These are phyloP conservation scores for Saksenaea oblongispora DNA, from an alignment of 371 early-diverging fungal species.

Conservation along the genomic window DNA sequence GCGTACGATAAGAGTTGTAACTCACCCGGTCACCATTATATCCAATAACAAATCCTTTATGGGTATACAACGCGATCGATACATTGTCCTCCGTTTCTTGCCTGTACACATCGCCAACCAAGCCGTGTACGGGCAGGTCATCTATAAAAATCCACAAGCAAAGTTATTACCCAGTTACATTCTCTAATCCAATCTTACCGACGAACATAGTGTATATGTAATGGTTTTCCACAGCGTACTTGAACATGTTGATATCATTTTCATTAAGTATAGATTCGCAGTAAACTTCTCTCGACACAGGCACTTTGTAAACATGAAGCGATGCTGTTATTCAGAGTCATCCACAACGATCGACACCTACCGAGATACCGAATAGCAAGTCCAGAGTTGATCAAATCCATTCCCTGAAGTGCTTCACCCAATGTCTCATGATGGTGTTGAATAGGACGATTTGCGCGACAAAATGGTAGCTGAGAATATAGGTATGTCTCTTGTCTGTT, in stretches of 20 bases:
- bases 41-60: constrained; percentile 58
- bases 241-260: constrained; percentile 55
- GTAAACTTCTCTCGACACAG: constrained; percentile 28
- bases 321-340: background rate
- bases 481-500: constrained; percentile 82
- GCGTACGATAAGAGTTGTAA: background rate
- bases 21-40: constrained; percentile 61
- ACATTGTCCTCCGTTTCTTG: constrained; percentile 26
- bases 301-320: constrained; percentile 15
- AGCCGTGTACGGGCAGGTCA: constrained; percentile 62
- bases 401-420: constrained; percentile 81
- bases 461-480: constrained; percentile 77
- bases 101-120: constrained; percentile 29
- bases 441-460: constrained; percentile 58
- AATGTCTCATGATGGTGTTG: constrained; percentile 78
- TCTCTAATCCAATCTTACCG: constrained; percentile 31
- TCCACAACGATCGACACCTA: constrained; percentile 18
- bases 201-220: constrained; percentile 80
- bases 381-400: constrained; percentile 75
- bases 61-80: constrained; percentile 54
- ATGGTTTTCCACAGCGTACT: constrained; percentile 62
- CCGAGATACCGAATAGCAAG: constrained; percentile 64
- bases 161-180: background rate
- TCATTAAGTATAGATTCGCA: constrained; percentile 46
- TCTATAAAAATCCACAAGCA: constrained; percentile 32